Evolutionary conservation across 2,329 filamentous ascomycete species (phyloP).

Genomic region (Aspergillus persii): DNA sequence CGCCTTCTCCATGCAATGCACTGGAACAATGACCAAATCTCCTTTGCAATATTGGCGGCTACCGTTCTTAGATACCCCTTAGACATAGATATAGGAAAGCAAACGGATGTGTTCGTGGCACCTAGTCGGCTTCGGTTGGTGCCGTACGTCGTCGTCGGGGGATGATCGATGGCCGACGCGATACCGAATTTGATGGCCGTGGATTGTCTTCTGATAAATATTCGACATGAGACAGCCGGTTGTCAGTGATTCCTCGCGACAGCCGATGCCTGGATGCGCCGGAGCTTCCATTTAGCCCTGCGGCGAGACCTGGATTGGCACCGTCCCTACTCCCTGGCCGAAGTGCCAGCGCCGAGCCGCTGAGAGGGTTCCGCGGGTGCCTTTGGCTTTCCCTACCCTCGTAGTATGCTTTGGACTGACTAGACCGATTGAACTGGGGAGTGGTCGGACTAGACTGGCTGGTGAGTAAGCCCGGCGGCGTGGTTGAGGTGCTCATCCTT

Average conservation of each 20-base stretch:
- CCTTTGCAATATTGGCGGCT: neutral
- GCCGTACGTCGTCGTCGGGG: constrained; percentile 38
- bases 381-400: constrained; percentile 42
- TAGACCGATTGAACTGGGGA: constrained; percentile 36
- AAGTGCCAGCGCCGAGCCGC: constrained; percentile 35
- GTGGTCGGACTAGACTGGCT: constrained; percentile 41
- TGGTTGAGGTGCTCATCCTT: constrained; percentile 38
- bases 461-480: constrained; percentile 35
- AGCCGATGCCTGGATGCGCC: constrained; percentile 35
- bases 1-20: constrained; percentile 27
- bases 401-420: constrained; percentile 37
- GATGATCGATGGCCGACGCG: constrained; percentile 36
- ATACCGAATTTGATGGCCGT: constrained; percentile 30
- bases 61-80: neutral
- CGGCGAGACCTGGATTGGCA: constrained; percentile 27
- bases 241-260: constrained; percentile 34
- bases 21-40: neutral
- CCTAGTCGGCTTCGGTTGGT: constrained; percentile 39
- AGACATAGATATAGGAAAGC: constrained; percentile 6
- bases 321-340: constrained; percentile 45
- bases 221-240: constrained; percentile 37
- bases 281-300: constrained; percentile 31
- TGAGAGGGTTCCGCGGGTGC: constrained; percentile 38
- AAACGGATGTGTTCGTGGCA: constrained; percentile 13
- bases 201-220: constrained; percentile 38